Conservation (phyloP, 768 basidiomycete species). For the Strobilomyces echinocephalus region DNA sequence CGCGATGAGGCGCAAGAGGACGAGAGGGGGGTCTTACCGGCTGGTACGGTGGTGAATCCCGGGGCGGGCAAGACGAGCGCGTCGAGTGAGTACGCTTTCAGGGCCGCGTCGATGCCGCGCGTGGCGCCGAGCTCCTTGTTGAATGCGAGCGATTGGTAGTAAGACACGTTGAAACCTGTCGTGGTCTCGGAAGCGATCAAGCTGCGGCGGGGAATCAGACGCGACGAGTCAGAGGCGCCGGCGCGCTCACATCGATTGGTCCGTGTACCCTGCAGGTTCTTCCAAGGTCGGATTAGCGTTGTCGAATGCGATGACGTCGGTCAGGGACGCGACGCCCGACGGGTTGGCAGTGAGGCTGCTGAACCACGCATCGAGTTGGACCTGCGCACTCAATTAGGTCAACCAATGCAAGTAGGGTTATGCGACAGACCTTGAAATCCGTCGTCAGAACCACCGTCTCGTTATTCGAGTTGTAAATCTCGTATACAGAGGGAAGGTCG, state of each 20-base stretch:
- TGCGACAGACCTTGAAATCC: slow-evolving; percentile 51
- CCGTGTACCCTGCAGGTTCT: slow-evolving; percentile 36
- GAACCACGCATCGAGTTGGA: slow-evolving; percentile 51
- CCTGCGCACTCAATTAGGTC: slow-evolving; percentile 28
- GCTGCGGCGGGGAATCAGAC: background rate
- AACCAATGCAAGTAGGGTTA: background rate
- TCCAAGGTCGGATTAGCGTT: slow-evolving; percentile 51
- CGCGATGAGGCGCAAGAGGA: background rate
- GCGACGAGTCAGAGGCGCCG: background rate
- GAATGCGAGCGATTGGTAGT: background rate
- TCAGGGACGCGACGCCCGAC: slow-evolving; percentile 54
- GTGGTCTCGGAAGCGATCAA: background rate
- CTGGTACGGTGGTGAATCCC: slow-evolving; percentile 12
- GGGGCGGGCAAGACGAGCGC: slow-evolving; percentile 22
- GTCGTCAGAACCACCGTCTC: slow-evolving; percentile 50
- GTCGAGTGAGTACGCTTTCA: background rate
- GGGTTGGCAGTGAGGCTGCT: slow-evolving; percentile 43
- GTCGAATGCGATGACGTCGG: slow-evolving; percentile 57
- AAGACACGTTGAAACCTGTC: background rate
- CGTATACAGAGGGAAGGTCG: slow-evolving; percentile 44
- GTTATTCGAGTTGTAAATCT: slow-evolving; percentile 44
- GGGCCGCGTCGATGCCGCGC: background rate
- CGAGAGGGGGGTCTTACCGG: slow-evolving; percentile 8
- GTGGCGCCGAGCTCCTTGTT: background rate
- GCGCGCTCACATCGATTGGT: slow-evolving; percentile 32